Evolutionary conservation across 129 eudicot genomes (phyloP).

Genomic region (Chrysanthemum lavandulifolium): DNA sequence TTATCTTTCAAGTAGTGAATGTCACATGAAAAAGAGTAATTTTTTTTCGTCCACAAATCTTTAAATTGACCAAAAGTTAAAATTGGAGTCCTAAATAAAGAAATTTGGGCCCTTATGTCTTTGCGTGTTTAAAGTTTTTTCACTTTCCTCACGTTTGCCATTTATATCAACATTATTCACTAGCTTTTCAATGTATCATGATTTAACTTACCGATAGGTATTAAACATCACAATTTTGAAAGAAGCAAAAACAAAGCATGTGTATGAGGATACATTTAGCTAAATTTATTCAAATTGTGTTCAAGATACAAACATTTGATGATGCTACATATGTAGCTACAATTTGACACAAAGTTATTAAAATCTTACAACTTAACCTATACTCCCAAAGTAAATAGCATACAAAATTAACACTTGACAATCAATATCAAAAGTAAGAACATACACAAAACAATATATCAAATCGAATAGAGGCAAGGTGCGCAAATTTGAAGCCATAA

Average conservation of each 20-base stretch:
- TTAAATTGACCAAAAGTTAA: background rate
- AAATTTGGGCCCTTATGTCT: background rate
- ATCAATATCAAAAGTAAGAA: conserved; percentile 19
- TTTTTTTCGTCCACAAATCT: background rate
- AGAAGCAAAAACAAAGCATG: too few species aligned
- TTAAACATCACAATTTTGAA: too few species aligned
- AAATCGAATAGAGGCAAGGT: conserved; percentile 2
- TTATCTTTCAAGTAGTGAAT: too few species aligned
- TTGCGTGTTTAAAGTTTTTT: background rate
- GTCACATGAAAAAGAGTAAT: too few species aligned
- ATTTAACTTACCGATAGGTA: too few species aligned
- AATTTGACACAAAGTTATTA: conserved; percentile 15
- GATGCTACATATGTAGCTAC: conserved; percentile 29
- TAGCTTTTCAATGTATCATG: too few species aligned
- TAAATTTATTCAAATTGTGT: background rate
- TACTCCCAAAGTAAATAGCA: background rate
- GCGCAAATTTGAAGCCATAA: background rate
- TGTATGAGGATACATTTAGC: too few species aligned
- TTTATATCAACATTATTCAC: background rate
- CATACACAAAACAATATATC: conserved; percentile 24
- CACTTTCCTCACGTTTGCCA: background rate
- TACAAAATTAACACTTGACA: conserved; percentile 19
- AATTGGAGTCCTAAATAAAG: background rate
- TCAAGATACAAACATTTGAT: conserved; percentile 28
- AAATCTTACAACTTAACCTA: conserved; percentile 15